A percentile compares a stretch with the other conserved stretches of the same genome.
Evolutionary conservation across 495 filamentous ascomycete species (phyloP).

Genomic region (Penicillium fimorum): DNA sequence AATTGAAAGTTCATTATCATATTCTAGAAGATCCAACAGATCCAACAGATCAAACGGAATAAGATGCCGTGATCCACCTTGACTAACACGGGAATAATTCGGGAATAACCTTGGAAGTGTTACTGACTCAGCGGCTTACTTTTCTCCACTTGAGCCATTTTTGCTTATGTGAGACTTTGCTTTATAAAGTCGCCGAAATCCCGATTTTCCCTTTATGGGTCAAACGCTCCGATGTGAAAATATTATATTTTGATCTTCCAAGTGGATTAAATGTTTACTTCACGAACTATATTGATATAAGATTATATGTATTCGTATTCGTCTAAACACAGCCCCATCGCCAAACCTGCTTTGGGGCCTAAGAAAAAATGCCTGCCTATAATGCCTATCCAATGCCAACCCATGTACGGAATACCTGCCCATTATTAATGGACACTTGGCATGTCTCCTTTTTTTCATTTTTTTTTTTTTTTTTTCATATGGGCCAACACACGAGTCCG

Average conservation of each 20-base stretch:
- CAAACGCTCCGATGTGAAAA: conserved; percentile 4
- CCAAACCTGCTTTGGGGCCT: not conserved
- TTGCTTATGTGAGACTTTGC: conserved; percentile 9
- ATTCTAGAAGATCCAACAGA: not conserved
- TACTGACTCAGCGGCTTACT: conserved; percentile 15
- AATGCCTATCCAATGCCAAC: not conserved
- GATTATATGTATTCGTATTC: conserved; percentile 4
- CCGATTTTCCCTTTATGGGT: conserved; percentile 22
- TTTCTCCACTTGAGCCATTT: conserved; percentile 13
- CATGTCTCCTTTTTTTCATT: not conserved
- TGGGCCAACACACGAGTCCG: conserved; percentile 16
- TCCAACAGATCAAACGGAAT: not conserved
- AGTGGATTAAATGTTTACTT: too few relatives aligned
- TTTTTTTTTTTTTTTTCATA: not conserved
- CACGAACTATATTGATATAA: too few relatives aligned
- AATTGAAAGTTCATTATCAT: too few relatives aligned
- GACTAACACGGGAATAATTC: not conserved
- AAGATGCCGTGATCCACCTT: not conserved
- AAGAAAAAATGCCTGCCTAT: conserved; percentile 6
- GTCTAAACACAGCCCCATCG: conserved; percentile 1
- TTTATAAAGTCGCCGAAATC: conserved; percentile 20
- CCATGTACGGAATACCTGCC: not conserved
- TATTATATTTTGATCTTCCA: not conserved
- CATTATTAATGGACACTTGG: not conserved
- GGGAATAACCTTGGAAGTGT: too few relatives aligned